phyloP scores from a whole-genome alignment of 352 stramenopile genomes.

The Phytophthora macrochlamydospora region DNA sequence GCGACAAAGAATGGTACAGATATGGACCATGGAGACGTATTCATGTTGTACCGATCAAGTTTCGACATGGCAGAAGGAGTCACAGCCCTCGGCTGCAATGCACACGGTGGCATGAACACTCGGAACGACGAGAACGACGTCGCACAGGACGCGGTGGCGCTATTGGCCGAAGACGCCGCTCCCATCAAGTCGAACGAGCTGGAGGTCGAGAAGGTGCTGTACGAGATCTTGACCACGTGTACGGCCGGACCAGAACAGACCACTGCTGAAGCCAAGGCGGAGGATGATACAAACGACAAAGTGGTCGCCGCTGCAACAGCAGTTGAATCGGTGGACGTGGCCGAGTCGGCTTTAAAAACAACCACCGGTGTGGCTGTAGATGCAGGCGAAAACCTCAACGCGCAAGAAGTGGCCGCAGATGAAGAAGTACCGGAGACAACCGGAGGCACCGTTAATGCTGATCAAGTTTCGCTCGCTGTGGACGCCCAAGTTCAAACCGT shows the following conservation, averaged over 20 bases:
- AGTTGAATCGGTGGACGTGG: background rate
- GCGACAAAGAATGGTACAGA: slow-evolving; percentile 14
- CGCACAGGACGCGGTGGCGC: background rate
- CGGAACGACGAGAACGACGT: slow-evolving; percentile 5
- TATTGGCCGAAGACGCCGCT: slow-evolving; percentile 14
- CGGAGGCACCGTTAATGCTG: too few species aligned
- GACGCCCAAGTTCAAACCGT: background rate
- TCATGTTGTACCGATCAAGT: slow-evolving; percentile 12
- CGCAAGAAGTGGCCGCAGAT: too few species aligned
- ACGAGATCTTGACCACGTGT: slow-evolving; percentile 11
- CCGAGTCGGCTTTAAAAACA: background rate
- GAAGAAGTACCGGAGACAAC: too few species aligned
- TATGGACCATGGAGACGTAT: slow-evolving; percentile 19
- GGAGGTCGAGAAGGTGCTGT: slow-evolving; percentile 18
- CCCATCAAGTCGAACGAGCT: slow-evolving; percentile 22
- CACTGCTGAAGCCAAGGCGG: background rate
- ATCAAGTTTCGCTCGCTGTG: background rate
- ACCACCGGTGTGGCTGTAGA: too few species aligned
- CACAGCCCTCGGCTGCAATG: slow-evolving; percentile 15
- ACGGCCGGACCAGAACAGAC: background rate
- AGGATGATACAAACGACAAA: background rate
- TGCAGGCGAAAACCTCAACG: too few species aligned
- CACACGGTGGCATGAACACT: slow-evolving; percentile 27
- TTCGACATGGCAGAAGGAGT: slow-evolving; percentile 23
- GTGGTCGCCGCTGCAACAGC: background rate